phyloP scores from a whole-genome alignment of 2,329 filamentous ascomycete genomes.

The Raffaelea deltoideospora region DNA sequence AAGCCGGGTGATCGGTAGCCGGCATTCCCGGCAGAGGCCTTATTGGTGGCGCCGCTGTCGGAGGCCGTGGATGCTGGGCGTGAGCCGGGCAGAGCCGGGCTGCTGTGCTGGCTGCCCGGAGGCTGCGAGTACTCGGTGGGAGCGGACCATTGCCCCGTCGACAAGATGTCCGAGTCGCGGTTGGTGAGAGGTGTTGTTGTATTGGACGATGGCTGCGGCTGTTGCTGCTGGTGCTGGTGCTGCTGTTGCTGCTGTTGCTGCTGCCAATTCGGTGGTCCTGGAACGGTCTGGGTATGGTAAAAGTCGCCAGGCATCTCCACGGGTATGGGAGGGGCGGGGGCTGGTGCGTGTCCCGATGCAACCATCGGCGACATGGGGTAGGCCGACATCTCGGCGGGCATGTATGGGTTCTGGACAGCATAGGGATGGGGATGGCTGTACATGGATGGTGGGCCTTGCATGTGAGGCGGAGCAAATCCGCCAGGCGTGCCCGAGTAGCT shows the following conservation, averaged over 20 bases:
- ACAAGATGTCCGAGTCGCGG: conserved; percentile 15
- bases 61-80: conserved; percentile 22
- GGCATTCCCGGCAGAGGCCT: conserved; percentile 13
- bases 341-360: too few species aligned
- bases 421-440: too few species aligned
- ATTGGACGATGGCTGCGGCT: conserved; percentile 11
- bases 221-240: conserved; percentile 9
- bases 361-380: too few species aligned
- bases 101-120: not conserved
- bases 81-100: conserved; percentile 9
- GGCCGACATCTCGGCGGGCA: too few species aligned
- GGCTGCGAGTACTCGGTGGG: conserved; percentile 7
- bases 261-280: conserved; percentile 1
- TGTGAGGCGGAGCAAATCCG: too few species aligned
- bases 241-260: too few species aligned
- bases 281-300: conserved; percentile 21
- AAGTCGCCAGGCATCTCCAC: conserved; percentile 33
- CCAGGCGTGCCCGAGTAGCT: too few species aligned
- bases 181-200: conserved; percentile 8
- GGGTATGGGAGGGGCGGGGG: conserved; percentile 2
- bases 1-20: conserved; percentile 23
- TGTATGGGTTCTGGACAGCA: too few species aligned
- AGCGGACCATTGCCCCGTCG: conserved; percentile 24
- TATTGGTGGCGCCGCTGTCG: conserved; percentile 13
- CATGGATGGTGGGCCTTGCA: too few species aligned